These are phyloP conservation scores for Acanthamoeba rhysodes DNA, from an alignment of 208 protist species.

Conservation along the genomic window DNA sequence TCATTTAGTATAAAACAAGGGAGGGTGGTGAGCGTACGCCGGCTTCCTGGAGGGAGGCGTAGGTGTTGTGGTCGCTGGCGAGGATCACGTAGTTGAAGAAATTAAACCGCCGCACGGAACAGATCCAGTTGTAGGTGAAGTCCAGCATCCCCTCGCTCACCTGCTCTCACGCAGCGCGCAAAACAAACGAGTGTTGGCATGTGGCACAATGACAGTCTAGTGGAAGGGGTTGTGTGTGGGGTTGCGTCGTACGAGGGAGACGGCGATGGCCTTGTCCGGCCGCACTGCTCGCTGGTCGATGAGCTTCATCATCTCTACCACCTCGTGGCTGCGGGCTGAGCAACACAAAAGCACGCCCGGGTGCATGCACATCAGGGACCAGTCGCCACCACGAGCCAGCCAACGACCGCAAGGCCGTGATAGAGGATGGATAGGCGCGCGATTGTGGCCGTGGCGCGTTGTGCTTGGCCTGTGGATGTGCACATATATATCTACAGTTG, in stretches of 20 bases:
- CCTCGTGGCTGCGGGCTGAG: not conserved
- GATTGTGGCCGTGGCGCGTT: not conserved
- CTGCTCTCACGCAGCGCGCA: not conserved
- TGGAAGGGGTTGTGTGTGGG: not conserved
- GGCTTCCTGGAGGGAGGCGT: not conserved
- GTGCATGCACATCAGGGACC: not conserved
- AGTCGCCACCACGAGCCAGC: not conserved
- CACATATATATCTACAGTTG: not conserved
- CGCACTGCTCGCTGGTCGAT: not conserved
- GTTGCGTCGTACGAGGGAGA: not conserved
- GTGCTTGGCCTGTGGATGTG: not conserved
- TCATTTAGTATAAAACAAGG: too few species aligned
- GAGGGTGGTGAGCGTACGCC: not conserved
- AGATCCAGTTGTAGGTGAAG: constrained; percentile 37
- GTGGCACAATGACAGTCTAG: not conserved
- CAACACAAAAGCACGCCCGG: not conserved
- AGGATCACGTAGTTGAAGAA: constrained; percentile 27
- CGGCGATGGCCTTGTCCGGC: not conserved
- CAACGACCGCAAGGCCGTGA: too few species aligned
- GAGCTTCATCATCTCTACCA: constrained; percentile 2
- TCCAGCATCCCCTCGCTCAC: constrained; percentile 40
- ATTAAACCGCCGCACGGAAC: constrained; percentile 13
- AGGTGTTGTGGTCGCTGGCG: not conserved
- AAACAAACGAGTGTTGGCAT: not conserved
- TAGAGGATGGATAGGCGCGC: not conserved